These are phyloP conservation scores for Chaetomium strumarium DNA, from an alignment of 2,329 filamentous ascomycete genomes.

Conservation along the genomic window DNA sequence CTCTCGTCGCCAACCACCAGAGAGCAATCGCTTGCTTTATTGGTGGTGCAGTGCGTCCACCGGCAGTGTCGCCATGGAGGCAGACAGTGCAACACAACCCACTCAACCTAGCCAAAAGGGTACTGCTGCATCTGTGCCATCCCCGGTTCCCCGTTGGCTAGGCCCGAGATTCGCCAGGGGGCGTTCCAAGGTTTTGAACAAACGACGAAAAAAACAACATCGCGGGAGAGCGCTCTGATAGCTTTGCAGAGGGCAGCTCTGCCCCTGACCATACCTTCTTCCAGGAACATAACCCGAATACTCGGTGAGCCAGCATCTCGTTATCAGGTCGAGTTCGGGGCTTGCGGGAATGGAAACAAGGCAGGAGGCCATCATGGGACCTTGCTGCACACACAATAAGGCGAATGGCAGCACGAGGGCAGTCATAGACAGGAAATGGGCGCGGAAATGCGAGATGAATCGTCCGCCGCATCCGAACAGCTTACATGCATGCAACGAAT, in stretches of 20 bases:
- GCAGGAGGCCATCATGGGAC: too few relatives aligned
- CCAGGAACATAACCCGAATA: too few relatives aligned
- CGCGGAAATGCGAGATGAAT: too few relatives aligned
- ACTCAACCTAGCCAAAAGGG: background rate
- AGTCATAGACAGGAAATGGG: too few relatives aligned
- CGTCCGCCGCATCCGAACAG: too few relatives aligned
- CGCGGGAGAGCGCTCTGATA: background rate
- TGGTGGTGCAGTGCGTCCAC: background rate
- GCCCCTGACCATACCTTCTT: too few relatives aligned
- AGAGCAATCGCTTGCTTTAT: background rate
- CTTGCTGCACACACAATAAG: too few relatives aligned
- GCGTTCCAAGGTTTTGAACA: constrained; percentile 7
- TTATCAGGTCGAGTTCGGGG: too few relatives aligned
- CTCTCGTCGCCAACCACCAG: background rate
- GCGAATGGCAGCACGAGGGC: too few relatives aligned
- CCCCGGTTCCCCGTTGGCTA: constrained; percentile 13
- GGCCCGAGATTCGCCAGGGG: constrained; percentile 3
- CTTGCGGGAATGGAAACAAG: too few relatives aligned
- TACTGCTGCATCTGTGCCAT: background rate
- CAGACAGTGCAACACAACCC: background rate
- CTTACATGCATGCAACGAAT: too few relatives aligned
- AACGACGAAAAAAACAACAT: background rate
- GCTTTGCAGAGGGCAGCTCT: background rate
- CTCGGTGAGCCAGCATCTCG: too few relatives aligned
- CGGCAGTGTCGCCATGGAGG: background rate